phyloP scores from a whole-genome alignment of 352 stramenopile species.

The Globisporangium acanthophoron region DNA sequence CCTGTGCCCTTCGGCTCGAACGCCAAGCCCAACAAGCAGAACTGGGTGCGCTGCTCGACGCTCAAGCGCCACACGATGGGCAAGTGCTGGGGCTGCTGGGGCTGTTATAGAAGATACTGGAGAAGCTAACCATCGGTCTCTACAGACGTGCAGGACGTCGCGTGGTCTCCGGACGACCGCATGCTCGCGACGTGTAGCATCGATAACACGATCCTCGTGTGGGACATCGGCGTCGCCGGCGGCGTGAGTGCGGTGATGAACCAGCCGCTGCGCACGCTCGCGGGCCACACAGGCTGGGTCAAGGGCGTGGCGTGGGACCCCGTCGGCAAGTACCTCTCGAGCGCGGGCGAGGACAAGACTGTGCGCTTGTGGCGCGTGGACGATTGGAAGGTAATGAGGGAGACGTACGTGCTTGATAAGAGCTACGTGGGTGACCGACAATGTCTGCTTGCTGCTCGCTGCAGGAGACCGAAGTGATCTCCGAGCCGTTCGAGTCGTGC shows the following conservation, averaged over 20 bases:
- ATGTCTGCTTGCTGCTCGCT: not conserved
- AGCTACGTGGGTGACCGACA: not conserved
- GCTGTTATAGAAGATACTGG: not conserved
- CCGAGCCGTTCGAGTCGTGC: constrained; percentile 71
- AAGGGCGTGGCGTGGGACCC: constrained; percentile 86
- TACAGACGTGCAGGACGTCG: constrained; percentile 78
- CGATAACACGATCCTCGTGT: constrained; percentile 86
- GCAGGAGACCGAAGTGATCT: constrained; percentile 46
- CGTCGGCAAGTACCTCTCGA: constrained; percentile 86
- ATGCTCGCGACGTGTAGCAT: constrained; percentile 88
- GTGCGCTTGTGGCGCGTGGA: constrained; percentile 82
- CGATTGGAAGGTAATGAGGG: constrained; percentile 48
- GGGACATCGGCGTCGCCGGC: constrained; percentile 57
- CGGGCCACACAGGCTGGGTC: constrained; percentile 80
- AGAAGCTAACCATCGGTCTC: not conserved
- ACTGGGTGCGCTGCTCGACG: constrained; percentile 75
- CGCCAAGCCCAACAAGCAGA: constrained; percentile 75
- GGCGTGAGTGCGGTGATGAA: constrained; percentile 59
- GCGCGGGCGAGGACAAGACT: constrained; percentile 82
- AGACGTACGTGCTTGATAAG: not conserved
- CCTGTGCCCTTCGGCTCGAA: constrained; percentile 81
- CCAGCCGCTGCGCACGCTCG: constrained; percentile 71
- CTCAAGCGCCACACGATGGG: constrained; percentile 85
- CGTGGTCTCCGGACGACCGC: constrained; percentile 84
- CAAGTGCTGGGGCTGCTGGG: constrained; percentile 7